Base-by-base conservation (phyloP, 129 eudicot species). In the Pseudognaphalium luteoalbum region DNA sequence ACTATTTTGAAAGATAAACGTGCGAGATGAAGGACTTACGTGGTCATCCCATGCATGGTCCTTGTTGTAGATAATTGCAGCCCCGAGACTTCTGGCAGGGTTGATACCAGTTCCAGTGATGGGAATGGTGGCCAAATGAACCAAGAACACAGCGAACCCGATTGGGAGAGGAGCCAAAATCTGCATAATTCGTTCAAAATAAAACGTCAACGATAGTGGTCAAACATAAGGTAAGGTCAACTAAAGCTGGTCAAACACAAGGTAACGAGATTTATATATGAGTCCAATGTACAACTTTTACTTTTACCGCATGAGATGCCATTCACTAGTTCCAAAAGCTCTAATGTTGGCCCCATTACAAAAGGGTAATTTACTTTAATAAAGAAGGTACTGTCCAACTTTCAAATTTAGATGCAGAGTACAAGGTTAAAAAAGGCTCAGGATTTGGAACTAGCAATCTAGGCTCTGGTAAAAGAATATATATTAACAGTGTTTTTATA, bases 31-130 rank as follows among this genome's bases (percentile, higher is more conserved):
- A 33, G 15, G 71, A 28, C 89, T 85, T 74, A 92, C 96, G 30
- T 92, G 98, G 83, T 92, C 96, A 78, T 84, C 86, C 98, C 98
- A 92, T 11, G 93, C 98, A 16, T 87, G 88, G 59, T 56, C 87
- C 80, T 80, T 81, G 94, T 90, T 92, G 92, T 70, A 92, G 79
- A 92, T 83, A 74, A 92, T 89, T 58, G 96, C 91, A 51, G 96
- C 97, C 71, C 97, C 97, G 11, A 92, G 92, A 88, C 97, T 92
- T 83, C 97, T 84, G 4, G 97, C 97, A 10, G 97, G 97, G 88
- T 91, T 91, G 67, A 91, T 91, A 32, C 97, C 91, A 5, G 97
- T 88, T 56, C 97, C 97, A 19, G 97, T 91, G 71, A 91, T 88
- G 71, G 97, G 97, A 75, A 91, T 91, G 80, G 97, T 91, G 77